A percentile compares a stretch with the other conserved stretches of the same genome.
phyloP scores from a whole-genome alignment of 345 rosid species.

The Triadica sebifera region DNA sequence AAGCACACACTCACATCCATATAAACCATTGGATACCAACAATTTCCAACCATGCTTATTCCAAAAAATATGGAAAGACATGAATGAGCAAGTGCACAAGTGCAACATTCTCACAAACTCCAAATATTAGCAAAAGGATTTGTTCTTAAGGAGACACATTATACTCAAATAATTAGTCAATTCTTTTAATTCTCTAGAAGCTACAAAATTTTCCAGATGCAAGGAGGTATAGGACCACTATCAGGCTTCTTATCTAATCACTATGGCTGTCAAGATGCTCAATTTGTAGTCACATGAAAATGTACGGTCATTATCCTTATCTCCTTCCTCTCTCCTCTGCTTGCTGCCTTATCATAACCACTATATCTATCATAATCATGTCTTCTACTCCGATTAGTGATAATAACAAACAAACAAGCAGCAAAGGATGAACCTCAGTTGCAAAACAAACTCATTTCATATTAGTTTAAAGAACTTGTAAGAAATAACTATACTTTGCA shows the following conservation, averaged over 20 bases:
- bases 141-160: background rate
- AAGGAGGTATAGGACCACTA: background rate
- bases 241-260: background rate
- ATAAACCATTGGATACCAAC: background rate
- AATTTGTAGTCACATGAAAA: background rate
- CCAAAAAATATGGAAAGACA: background rate
- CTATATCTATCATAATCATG: too few relatives aligned
- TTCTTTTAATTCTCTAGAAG: background rate
- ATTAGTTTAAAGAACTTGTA: background rate
- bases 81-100: background rate
- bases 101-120: background rate
- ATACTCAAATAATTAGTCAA: background rate
- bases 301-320: background rate
- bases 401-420: background rate
- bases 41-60: too few relatives aligned
- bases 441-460: background rate
- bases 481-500: background rate
- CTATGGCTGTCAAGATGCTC: background rate
- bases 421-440: background rate
- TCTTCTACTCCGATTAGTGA: background rate
- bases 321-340: background rate
- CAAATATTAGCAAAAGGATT: too few relatives aligned
- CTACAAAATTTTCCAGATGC: background rate
- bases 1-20: background rate
- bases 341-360: background rate